Percentiles rank a stretch among this genome's conserved stretches.
phyloP scores from a whole-genome alignment of 306 rosid species.

The Acacia melanoxylon region DNA sequence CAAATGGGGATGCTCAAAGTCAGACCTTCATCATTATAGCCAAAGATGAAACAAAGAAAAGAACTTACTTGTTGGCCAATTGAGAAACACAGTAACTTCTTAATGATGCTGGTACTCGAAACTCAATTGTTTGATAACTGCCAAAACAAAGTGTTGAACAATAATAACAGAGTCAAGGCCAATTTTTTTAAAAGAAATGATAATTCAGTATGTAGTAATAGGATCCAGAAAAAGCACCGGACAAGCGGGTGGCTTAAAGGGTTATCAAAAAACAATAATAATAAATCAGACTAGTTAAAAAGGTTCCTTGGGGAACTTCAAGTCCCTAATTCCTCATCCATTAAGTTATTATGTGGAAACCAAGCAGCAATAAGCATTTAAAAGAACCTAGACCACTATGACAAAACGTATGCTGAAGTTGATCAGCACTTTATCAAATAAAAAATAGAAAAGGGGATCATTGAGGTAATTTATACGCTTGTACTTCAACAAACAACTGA shows the following conservation, averaged over 20 bases:
- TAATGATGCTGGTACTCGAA: constrained; percentile 73
- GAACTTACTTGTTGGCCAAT: constrained; percentile 62
- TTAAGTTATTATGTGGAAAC: neutral
- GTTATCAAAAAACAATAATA: neutral
- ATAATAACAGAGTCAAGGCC: constrained; percentile 24
- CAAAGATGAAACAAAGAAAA: constrained; percentile 19
- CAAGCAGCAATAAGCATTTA: neutral
- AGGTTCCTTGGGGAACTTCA: neutral
- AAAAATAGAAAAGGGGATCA: neutral
- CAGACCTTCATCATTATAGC: constrained; percentile 15
- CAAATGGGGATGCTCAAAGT: constrained; percentile 8
- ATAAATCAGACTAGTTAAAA: neutral
- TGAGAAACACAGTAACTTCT: constrained; percentile 70
- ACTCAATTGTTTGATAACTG: constrained; percentile 89
- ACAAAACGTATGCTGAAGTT: neutral
- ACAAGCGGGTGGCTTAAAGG: too few species aligned
- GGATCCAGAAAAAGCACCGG: too few species aligned
- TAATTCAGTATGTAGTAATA: neutral
- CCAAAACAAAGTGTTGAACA: constrained; percentile 28
- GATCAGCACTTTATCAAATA: neutral
- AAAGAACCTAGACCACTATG: neutral
- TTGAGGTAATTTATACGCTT: neutral
- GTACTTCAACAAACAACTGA: neutral
- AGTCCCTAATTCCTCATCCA: neutral
- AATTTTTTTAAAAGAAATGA: constrained; percentile 9